A percentile compares a stretch with the other conserved stretches of the same genome.
Conservation (phyloP, 257 asterid species). For the Solanum chilense region DNA sequence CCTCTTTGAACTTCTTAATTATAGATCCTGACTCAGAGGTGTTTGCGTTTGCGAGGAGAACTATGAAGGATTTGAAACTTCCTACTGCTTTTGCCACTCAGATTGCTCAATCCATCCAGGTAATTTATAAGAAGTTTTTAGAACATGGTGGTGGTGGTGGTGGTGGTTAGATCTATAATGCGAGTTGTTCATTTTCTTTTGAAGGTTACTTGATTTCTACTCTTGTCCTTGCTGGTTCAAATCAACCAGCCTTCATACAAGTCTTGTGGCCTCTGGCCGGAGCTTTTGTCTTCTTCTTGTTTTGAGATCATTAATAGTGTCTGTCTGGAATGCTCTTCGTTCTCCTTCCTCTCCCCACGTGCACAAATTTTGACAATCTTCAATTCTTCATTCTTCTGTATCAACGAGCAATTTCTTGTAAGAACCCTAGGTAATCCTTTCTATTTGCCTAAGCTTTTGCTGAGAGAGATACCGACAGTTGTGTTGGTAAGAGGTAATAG, state of each 20-base stretch:
- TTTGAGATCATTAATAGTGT: background rate
- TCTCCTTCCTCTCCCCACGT: background rate
- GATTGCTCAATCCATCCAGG: slow-evolving; percentile 93
- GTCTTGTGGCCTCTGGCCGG: background rate
- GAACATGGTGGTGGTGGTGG: background rate
- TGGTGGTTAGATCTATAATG: background rate
- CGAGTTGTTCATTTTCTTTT: background rate
- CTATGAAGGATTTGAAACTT: slow-evolving; percentile 86
- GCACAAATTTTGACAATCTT: background rate
- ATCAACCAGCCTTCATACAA: background rate
- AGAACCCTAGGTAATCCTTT: background rate
- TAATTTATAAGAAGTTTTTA: slow-evolving; percentile 9
- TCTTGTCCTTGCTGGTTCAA: background rate
- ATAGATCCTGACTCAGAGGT: slow-evolving; percentile 92
- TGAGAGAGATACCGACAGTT: background rate
- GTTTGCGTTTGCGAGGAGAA: slow-evolving; percentile 78
- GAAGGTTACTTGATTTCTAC: background rate
- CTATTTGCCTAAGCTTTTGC: background rate
- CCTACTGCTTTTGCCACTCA: slow-evolving; percentile 87
- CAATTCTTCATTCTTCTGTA: background rate
- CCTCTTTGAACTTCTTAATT: slow-evolving; percentile 1
- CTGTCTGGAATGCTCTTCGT: background rate
- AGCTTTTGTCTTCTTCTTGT: background rate
- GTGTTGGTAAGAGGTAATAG: background rate
- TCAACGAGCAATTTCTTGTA: background rate